Conservation (phyloP, 1,139 yeast genomes). For the Suhomyces bolitotheri region DNA sequence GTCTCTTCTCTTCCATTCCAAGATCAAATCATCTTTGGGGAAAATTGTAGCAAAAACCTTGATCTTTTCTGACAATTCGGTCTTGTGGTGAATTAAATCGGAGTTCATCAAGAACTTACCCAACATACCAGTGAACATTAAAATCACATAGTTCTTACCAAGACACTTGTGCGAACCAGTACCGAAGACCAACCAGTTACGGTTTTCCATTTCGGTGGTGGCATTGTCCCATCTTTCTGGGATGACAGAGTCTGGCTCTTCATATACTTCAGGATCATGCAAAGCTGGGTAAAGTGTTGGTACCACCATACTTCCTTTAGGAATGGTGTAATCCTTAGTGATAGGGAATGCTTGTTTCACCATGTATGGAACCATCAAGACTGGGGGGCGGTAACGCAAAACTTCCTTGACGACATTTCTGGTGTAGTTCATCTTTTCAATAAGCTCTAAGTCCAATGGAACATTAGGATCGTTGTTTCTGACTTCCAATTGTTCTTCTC, state of each 20-base stretch:
- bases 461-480: slow-evolving; percentile 72
- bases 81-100: slow-evolving; percentile 78
- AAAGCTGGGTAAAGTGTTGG: slow-evolving; percentile 94
- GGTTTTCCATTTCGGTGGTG: slow-evolving; percentile 57
- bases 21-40: slow-evolving; percentile 91
- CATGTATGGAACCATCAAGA: slow-evolving; percentile 94
- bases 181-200: slow-evolving; percentile 96
- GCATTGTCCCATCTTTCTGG: slow-evolving; percentile 88
- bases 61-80: slow-evolving; percentile 83
- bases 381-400: slow-evolving; percentile 95
- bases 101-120: slow-evolving; percentile 84
- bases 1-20: slow-evolving; percentile 70
- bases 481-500: slow-evolving; percentile 86
- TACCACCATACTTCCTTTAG: slow-evolving; percentile 95
- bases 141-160: slow-evolving; percentile 90
- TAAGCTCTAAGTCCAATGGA: slow-evolving; percentile 66
- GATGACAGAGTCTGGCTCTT: slow-evolving; percentile 86
- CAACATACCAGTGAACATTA: slow-evolving; percentile 83
- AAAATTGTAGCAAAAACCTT: slow-evolving; percentile 97
- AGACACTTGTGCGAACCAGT: slow-evolving; percentile 95
- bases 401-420: slow-evolving; percentile 88
- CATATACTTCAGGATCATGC: slow-evolving; percentile 96
- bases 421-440: slow-evolving; percentile 85
- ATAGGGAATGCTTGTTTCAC: slow-evolving; percentile 85
- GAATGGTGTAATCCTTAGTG: slow-evolving; percentile 80